Evolutionary conservation across 176 grass and related monocot genomes (phyloP).

Genomic region (Zizania latifolia): DNA sequence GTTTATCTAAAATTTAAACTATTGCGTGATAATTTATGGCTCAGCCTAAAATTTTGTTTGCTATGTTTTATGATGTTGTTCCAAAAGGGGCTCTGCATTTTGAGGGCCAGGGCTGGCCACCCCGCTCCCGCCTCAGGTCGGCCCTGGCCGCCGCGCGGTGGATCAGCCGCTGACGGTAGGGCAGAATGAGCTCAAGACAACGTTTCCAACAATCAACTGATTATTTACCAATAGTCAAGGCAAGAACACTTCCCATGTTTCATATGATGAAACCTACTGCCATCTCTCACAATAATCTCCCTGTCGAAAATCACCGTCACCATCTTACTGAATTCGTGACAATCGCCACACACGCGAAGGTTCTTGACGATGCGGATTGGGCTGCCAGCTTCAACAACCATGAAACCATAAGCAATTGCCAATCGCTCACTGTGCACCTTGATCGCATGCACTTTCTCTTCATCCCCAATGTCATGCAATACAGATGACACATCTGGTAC

Average conservation of each 20-base stretch:
- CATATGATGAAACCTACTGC: slow-evolving; percentile 73
- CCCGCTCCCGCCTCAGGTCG: no score
- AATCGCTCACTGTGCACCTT: slow-evolving; percentile 71
- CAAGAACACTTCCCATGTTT: slow-evolving; percentile 64
- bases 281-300: slow-evolving; percentile 69
- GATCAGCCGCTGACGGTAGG: no score
- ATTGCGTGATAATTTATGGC: no score
- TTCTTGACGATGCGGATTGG: slow-evolving; percentile 80
- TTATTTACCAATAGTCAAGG: slow-evolving; percentile 62
- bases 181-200: no score
- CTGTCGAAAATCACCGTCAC: slow-evolving; percentile 56
- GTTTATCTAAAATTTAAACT: no score
- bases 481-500: slow-evolving; percentile 59
- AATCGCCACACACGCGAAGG: slow-evolving; percentile 66
- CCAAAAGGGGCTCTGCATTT: no score
- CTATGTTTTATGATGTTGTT: no score
- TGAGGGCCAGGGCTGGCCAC: no score
- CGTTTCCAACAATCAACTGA: not conserved
- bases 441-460: slow-evolving; percentile 60
- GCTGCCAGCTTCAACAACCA: slow-evolving; percentile 34
- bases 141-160: no score
- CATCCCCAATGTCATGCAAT: slow-evolving; percentile 68
- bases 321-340: slow-evolving; percentile 75
- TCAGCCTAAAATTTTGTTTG: no score
- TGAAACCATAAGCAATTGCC: slow-evolving; percentile 66